A percentile compares a stretch with the other conserved stretches of the same genome.
Evolutionary conservation across 495 filamentous ascomycete species (phyloP).

Genomic region (Penicillium maclennaniae): DNA sequence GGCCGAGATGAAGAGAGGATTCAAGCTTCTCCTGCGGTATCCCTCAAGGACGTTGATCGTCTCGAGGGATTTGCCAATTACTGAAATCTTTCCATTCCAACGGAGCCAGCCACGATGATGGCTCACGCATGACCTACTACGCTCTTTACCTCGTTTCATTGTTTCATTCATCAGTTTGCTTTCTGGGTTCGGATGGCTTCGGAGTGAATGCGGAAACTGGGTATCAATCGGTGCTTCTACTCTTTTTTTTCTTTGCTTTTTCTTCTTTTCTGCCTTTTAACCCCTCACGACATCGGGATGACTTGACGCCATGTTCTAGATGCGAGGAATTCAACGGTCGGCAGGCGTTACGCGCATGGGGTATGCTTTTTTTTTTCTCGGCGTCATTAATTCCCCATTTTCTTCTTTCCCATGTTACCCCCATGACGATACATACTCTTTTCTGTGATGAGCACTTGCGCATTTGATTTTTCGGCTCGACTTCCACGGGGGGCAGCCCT

Average conservation of each 20-base stretch:
- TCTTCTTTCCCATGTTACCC: constrained; percentile 11
- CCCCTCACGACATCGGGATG: constrained; percentile 20
- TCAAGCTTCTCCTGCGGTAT: constrained; percentile 32
- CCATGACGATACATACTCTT: constrained; percentile 23
- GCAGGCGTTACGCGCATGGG: constrained; percentile 20
- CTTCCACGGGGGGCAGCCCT: constrained; percentile 7
- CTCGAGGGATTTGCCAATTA: constrained; percentile 20
- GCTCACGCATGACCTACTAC: not conserved
- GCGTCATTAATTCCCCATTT: constrained; percentile 20
- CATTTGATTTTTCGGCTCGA: constrained; percentile 2
- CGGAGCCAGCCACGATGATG: not conserved
- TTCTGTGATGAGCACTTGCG: constrained; percentile 9
- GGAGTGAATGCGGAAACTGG: constrained; percentile 18
- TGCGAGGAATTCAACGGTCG: constrained; percentile 15
- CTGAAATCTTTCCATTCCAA: constrained; percentile 5
- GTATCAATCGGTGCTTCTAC: constrained; percentile 21
- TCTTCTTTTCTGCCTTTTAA: constrained; percentile 20
- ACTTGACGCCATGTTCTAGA: constrained; percentile 25
- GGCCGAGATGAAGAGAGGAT: constrained; percentile 60
- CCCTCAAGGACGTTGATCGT: constrained; percentile 14
- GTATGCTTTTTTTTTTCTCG: constrained; percentile 12
- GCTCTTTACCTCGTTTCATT: constrained; percentile 9
- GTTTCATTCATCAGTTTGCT: constrained; percentile 13
- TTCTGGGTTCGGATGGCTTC: constrained; percentile 16
- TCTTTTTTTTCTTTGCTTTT: constrained; percentile 15